A percentile compares a stretch with the other conserved stretches of the same genome.
Conservation (phyloP, 805 yeast species). For the Hermanozyma aechmeae region DNA sequence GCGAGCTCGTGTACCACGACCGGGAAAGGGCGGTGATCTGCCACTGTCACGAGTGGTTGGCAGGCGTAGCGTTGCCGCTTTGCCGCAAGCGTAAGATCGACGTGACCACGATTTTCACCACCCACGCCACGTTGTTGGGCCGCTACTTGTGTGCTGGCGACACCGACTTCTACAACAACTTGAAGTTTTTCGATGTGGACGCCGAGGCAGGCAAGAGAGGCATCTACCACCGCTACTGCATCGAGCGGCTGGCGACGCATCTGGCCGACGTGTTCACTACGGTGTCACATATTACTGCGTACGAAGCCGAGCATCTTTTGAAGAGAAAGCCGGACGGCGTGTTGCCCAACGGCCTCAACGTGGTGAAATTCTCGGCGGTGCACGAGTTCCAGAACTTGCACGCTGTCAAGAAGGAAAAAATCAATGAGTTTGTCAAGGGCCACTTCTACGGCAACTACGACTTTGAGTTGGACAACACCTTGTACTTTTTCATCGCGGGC, state of each 20-base stretch:
- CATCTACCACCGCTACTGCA: slow-evolving; percentile 92
- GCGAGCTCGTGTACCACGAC: slow-evolving; percentile 83
- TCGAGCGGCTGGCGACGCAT: slow-evolving; percentile 94
- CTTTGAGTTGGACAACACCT: slow-evolving; percentile 86
- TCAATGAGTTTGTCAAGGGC: slow-evolving; percentile 90
- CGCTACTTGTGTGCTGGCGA: slow-evolving; percentile 95
- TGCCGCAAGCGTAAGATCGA: slow-evolving; percentile 89
- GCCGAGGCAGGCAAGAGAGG: slow-evolving; percentile 98
- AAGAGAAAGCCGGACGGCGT: slow-evolving; percentile 98
- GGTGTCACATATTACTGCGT: slow-evolving; percentile 95
- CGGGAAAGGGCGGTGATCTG: slow-evolving; percentile 81
- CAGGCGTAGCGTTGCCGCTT: slow-evolving; percentile 90
- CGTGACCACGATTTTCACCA: slow-evolving; percentile 90
- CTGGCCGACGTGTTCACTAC: slow-evolving; percentile 96
- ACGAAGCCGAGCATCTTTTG: slow-evolving; percentile 83
- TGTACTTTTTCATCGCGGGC: slow-evolving; percentile 94
- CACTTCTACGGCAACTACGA: slow-evolving; percentile 96
- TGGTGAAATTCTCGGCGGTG: slow-evolving; percentile 91
- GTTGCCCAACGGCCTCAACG: slow-evolving; percentile 92
- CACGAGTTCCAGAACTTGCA: slow-evolving; percentile 97
- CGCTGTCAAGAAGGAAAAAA: slow-evolving; percentile 82
- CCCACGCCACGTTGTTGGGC: slow-evolving; percentile 94
- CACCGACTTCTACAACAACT: slow-evolving; percentile 89
- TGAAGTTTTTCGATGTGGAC: slow-evolving; percentile 86
- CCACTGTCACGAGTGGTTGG: slow-evolving; percentile 97